These are phyloP conservation scores for Kazachstania kunashirensis DNA, from an alignment of 805 yeast species.

Conservation along the genomic window DNA sequence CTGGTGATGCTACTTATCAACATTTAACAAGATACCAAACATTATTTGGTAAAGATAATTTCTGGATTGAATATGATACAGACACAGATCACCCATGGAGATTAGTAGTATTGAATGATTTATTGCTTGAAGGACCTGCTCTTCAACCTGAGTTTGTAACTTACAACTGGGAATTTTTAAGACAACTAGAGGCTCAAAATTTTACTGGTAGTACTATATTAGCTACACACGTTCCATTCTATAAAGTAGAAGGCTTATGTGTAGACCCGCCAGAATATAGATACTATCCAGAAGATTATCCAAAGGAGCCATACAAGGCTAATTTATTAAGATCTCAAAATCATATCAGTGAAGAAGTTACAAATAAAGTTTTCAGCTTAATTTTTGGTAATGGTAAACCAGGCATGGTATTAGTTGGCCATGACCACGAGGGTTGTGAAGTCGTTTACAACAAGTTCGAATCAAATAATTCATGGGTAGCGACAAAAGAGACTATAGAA, in stretches of 20 bases:
- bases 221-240: constrained; percentile 83
- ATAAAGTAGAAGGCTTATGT: constrained; percentile 74
- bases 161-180: constrained; percentile 66
- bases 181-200: constrained; percentile 42
- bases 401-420: constrained; percentile 85
- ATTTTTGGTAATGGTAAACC: constrained; percentile 57
- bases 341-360: constrained; percentile 58
- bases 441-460: constrained; percentile 45
- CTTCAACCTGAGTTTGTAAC: constrained; percentile 58
- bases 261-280: constrained; percentile 72
- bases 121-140: constrained; percentile 86
- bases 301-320: constrained; percentile 54
- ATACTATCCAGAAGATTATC: constrained; percentile 46
- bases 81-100: constrained; percentile 71
- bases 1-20: constrained; percentile 89
- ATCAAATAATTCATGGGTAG: constrained; percentile 41
- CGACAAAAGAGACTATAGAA: constrained; percentile 15
- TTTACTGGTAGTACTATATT: constrained; percentile 75
- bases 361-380: constrained; percentile 60
- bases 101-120: constrained; percentile 75
- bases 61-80: constrained; percentile 58
- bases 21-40: constrained; percentile 71
- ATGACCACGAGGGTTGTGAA: constrained; percentile 92
- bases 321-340: constrained; percentile 76
- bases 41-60: constrained; percentile 80